Evolutionary conservation across 2,329 filamentous ascomycete genomes (phyloP).

Genomic region (Epichloe uncinata): DNA sequence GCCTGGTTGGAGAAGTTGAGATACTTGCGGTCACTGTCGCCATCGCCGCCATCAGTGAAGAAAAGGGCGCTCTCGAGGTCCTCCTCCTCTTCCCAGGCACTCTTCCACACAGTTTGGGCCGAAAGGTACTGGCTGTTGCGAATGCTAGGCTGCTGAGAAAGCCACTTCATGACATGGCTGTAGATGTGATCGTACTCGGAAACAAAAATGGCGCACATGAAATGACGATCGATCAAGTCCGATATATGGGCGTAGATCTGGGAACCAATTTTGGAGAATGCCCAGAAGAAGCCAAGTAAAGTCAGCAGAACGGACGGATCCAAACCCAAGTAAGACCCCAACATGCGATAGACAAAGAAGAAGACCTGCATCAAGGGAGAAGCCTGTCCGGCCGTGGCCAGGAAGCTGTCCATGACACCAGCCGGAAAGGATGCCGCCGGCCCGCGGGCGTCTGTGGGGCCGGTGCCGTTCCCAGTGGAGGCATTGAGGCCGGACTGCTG

Average conservation of each 20-base stretch:
- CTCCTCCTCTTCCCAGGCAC: conserved; percentile 43
- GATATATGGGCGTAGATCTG: conserved; percentile 23
- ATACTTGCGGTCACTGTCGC: conserved; percentile 25
- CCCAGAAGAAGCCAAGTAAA: conserved; percentile 33
- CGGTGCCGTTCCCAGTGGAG: conserved; percentile 9
- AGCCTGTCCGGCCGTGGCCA: conserved; percentile 29
- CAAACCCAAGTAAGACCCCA: conserved; percentile 31
- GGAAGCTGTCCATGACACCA: conserved; percentile 29
- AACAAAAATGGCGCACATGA: conserved; percentile 40
- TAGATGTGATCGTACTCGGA: conserved; percentile 45
- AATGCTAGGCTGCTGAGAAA: conserved; percentile 38
- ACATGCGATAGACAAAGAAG: conserved; percentile 31
- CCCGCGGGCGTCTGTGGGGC: neutral
- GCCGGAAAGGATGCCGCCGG: conserved; percentile 11
- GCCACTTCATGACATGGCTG: conserved; percentile 43
- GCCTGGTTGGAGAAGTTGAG: conserved; percentile 48
- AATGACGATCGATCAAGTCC: conserved; percentile 27
- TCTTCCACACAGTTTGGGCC: conserved; percentile 41
- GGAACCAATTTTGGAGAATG: conserved; percentile 22
- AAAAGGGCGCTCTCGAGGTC: conserved; percentile 26
- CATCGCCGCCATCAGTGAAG: conserved; percentile 25
- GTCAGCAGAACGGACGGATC: conserved; percentile 36
- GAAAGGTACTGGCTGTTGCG: conserved; percentile 37
- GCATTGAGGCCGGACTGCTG: conserved; percentile 10
- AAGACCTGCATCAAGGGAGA: conserved; percentile 29